These are phyloP conservation scores for Lachnellula cervina DNA, from an alignment of 2,329 filamentous ascomycete species.

Conservation along the genomic window DNA sequence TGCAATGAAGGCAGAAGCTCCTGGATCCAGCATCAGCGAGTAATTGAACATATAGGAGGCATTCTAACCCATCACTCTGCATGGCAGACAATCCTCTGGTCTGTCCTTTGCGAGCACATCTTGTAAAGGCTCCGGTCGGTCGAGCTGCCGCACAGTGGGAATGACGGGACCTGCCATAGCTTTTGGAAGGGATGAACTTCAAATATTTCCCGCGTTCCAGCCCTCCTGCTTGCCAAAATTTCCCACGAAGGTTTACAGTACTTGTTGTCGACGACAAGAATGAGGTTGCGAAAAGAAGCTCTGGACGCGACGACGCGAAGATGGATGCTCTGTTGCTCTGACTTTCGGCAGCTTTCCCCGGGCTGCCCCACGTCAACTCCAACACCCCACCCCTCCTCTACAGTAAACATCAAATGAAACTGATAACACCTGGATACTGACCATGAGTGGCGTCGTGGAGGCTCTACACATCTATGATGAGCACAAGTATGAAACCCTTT, in stretches of 20 bases:
- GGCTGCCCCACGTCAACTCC: slow-evolving; percentile 2
- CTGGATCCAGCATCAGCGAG: slow-evolving; percentile 38
- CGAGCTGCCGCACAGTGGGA: slow-evolving; percentile 16
- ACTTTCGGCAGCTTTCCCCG: background rate
- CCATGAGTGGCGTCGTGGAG: slow-evolving; percentile 84
- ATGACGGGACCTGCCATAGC: background rate
- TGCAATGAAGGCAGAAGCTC: slow-evolving; percentile 69
- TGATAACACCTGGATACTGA: slow-evolving; percentile 27
- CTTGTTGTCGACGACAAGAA: background rate
- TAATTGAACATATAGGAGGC: background rate
- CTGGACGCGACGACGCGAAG: background rate
- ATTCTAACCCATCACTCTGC: slow-evolving; percentile 28
- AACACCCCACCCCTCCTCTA: background rate
- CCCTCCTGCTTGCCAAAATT: background rate
- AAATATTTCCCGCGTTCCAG: background rate
- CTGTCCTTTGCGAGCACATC: slow-evolving; percentile 25
- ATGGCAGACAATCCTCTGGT: slow-evolving; percentile 37
- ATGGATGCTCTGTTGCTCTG: too few relatives aligned
- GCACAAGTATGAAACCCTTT: too few relatives aligned
- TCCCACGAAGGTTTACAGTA: too few relatives aligned
- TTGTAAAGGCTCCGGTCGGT: slow-evolving; percentile 23
- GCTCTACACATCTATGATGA: slow-evolving; percentile 97
- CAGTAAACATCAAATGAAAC: slow-evolving; percentile 14
- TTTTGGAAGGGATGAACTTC: background rate
- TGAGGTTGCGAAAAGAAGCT: background rate